Base-by-base conservation (phyloP, 2,329 filamentous ascomycete genomes). In the Colletotrichum phormii region DNA sequence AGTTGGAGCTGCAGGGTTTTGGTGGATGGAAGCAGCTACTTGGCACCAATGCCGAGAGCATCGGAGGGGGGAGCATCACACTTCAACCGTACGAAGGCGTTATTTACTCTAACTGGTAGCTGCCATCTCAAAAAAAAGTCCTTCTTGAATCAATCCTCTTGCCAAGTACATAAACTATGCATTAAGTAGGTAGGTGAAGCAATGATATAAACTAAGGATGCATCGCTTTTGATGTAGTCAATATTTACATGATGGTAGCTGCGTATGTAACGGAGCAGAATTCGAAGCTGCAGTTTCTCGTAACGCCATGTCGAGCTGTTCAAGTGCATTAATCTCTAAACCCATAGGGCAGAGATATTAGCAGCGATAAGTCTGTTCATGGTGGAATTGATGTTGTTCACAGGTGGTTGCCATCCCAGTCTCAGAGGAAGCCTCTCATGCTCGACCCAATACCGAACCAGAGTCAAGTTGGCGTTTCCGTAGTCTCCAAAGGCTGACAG, bases 331-430 rank as follows among this genome's bases (percentile, higher is more conserved):
- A 6, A 5, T 26, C n/a, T 54, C 22, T 24, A 54, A 13, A 24
- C 51, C 51, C 51, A 57, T 37, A 69, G 18, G 6, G 60, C 60
- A 9, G 67, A 69, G 12, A 64, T 64, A 5, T 53, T 64, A 8
- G 67, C 53, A 4, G 67, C 60, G 2, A 64, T 58, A 2, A 49
- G 35, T 5, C 60, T 63, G 9, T 69, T 69, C 67, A 69, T 69
- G 18, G 42, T 49, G 5, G 63, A 55, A 4, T 35, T 64, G 4
- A 69, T 64, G 2, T 54, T 53, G 13, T 31, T 24, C 0, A 4
- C 12, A 1, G 67, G 67, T 8, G 67, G 67, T 29, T 58, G 60
- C 37, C 53, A 58, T 2, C 53, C 53, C 35, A 68, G 8, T 13
- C 9, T 49, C 0, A 63, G 22, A 6, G 66, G 49, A 22, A 68